Conservation (phyloP, 1,139 yeast species). For the Maudiozyma humilis region DNA sequence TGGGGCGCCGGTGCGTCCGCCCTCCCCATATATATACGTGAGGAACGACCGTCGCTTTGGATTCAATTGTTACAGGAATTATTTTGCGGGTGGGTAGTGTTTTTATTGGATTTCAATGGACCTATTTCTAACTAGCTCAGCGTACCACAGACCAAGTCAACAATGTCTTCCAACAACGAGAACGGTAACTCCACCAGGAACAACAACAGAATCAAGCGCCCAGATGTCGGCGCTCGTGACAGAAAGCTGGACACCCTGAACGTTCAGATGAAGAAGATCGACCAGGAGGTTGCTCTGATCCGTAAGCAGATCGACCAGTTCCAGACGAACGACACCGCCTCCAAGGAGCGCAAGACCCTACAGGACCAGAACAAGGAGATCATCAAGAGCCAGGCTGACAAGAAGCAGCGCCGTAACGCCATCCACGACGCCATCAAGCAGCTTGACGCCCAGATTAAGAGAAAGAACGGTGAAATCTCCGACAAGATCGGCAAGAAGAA, state of each 20-base stretch:
- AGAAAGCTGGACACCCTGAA: constrained; percentile 52
- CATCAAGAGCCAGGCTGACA: constrained; percentile 57
- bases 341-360: constrained; percentile 55
- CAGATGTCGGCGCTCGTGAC: constrained; percentile 57
- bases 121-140: too few relatives aligned
- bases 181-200: not conserved
- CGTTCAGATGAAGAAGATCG: constrained; percentile 64
- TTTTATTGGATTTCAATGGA: too few relatives aligned
- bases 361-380: constrained; percentile 58
- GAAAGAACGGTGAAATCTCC: constrained; percentile 69
- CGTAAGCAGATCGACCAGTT: constrained; percentile 32
- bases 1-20: too few relatives aligned
- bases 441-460: constrained; percentile 64
- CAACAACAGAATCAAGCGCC: constrained; percentile 46
- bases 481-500: constrained; percentile 33
- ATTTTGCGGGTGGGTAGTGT: too few relatives aligned
- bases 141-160: not conserved
- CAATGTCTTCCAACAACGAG: constrained; percentile 12
- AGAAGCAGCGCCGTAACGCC: constrained; percentile 61
- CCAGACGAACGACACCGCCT: constrained; percentile 35
- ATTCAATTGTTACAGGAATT: too few relatives aligned
- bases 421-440: constrained; percentile 66
- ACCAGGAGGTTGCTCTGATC: constrained; percentile 34
- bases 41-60: too few relatives aligned
- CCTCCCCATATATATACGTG: not conserved